These are phyloP conservation scores for Circinella minor DNA, from an alignment of 371 early-diverging fungal species.

Conservation along the genomic window DNA sequence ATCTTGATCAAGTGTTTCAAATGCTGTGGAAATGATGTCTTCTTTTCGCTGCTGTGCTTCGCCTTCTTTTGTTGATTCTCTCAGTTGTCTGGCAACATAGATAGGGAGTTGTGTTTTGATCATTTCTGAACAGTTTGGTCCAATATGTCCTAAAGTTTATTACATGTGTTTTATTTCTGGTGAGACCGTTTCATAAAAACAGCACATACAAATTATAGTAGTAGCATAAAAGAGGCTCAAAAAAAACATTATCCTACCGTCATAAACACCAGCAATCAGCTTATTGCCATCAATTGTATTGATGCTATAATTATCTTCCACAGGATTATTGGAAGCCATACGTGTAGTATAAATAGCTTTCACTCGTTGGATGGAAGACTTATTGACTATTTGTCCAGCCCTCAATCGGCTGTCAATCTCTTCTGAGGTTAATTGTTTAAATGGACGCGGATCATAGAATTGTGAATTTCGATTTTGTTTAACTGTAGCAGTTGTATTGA, in stretches of 20 bases:
- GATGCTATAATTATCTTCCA: slow-evolving; percentile 52
- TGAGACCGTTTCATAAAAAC: too few relatives aligned
- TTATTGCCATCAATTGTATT: slow-evolving; percentile 29
- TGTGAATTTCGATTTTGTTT: slow-evolving; percentile 1
- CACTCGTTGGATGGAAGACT: slow-evolving; percentile 21
- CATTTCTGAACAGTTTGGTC: slow-evolving; percentile 42
- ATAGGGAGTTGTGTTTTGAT: slow-evolving; percentile 47
- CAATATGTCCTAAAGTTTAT: slow-evolving; percentile 42
- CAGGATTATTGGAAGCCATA: slow-evolving; percentile 48
- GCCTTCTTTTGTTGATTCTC: background rate
- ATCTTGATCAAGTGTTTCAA: slow-evolving; percentile 59
- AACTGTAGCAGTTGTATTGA: background rate
- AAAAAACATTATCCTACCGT: slow-evolving; percentile 29
- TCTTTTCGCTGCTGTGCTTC: slow-evolving; percentile 7
- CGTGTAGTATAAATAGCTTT: slow-evolving; percentile 44
- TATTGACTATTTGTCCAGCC: slow-evolving; percentile 35
- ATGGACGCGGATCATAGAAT: slow-evolving; percentile 39
- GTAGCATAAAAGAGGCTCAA: background rate
- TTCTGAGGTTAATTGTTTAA: slow-evolving; percentile 27
- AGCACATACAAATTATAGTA: too few relatives aligned
- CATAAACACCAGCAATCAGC: slow-evolving; percentile 54
- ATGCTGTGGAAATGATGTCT: slow-evolving; percentile 55
- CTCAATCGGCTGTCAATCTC: slow-evolving; percentile 39
- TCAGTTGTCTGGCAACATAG: slow-evolving; percentile 46
- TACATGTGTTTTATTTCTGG: too few relatives aligned